Percentiles rank a stretch among this genome's conserved stretches.
Evolutionary conservation across 2,329 filamentous ascomycete genomes (phyloP).

Genomic region (Mariannaea elegans): DNA sequence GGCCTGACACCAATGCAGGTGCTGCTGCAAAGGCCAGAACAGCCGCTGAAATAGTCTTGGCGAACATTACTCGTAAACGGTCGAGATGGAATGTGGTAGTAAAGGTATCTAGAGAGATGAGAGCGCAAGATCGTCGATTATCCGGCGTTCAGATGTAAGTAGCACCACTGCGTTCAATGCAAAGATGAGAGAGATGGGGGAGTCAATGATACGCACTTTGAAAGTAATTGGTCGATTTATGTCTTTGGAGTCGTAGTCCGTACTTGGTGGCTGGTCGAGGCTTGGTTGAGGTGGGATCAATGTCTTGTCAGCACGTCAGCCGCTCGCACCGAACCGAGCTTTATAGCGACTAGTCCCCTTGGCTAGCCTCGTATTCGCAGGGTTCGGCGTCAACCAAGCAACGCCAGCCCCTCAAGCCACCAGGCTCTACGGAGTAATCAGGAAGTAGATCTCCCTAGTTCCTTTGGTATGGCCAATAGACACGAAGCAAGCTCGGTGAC

Average conservation of each 20-base stretch:
- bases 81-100: not conserved
- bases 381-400: conserved; percentile 4
- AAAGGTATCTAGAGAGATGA: not conserved
- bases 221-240: not conserved
- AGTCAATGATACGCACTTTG: not conserved
- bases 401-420: not conserved
- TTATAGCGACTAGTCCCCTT: not conserved
- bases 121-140: not conserved
- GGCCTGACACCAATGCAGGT: conserved; percentile 53
- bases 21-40: conserved; percentile 14
- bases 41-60: not conserved
- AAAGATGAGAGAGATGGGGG: not conserved
- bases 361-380: not conserved
- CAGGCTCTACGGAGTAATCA: not conserved
- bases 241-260: not conserved
- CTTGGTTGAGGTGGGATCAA: not conserved
- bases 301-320: not conserved
- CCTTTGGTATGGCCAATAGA: not conserved
- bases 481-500: not conserved
- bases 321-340: not conserved
- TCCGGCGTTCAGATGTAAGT: not conserved
- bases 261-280: not conserved
- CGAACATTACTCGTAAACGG: conserved; percentile 2
- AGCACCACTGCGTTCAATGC: not conserved
- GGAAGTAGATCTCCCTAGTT: not conserved